Percentiles rank a stretch among this genome's conserved stretches.
These are phyloP conservation scores for Trichoderma harzianum DNA, from an alignment of 2,329 filamentous ascomycete genomes.

Conservation along the genomic window DNA sequence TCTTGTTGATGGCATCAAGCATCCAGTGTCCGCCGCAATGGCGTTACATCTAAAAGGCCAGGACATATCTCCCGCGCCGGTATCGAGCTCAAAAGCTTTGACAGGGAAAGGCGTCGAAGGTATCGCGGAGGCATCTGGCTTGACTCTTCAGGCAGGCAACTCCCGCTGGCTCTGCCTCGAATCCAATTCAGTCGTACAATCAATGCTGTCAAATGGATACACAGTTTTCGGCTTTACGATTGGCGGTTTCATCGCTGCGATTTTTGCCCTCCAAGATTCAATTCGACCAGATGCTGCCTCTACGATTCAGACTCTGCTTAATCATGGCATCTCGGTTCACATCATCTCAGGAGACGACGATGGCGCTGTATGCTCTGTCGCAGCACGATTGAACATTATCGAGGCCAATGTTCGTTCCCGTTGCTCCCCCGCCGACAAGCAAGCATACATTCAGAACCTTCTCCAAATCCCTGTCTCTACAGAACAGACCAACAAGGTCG, in stretches of 20 bases:
- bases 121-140: neutral
- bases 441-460: conserved; percentile 41
- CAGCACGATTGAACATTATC: conserved; percentile 40
- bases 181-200: conserved; percentile 31
- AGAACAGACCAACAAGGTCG: neutral
- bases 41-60: conserved; percentile 36
- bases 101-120: conserved; percentile 48
- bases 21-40: conserved; percentile 53
- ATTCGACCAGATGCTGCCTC: conserved; percentile 41
- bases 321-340: conserved; percentile 41
- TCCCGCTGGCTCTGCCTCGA: conserved; percentile 44
- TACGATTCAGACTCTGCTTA: conserved; percentile 36
- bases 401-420: conserved; percentile 38
- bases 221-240: conserved; percentile 49
- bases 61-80: neutral
- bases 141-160: conserved; percentile 47
- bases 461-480: conserved; percentile 20
- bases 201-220: conserved; percentile 34
- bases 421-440: conserved; percentile 46
- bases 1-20: conserved; percentile 41
- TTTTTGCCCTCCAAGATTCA: conserved; percentile 47
- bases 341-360: conserved; percentile 53
- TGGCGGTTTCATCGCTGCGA: conserved; percentile 33
- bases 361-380: conserved; percentile 43
- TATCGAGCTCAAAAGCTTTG: conserved; percentile 10